phyloP scores from a whole-genome alignment of 2,329 filamentous ascomycete species.

The Claviceps maximensis region DNA sequence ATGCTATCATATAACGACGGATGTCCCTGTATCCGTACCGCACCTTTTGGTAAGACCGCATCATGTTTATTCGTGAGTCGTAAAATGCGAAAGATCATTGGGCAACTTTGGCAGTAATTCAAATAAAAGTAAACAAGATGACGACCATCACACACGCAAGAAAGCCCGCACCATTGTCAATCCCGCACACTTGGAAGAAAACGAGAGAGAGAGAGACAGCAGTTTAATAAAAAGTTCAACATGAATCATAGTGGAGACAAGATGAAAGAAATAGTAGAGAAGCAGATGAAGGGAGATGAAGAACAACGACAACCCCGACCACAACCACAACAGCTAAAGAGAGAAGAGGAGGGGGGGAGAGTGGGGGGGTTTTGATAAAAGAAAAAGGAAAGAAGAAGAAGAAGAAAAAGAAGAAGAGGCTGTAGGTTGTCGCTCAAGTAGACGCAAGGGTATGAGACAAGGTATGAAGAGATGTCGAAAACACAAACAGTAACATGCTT shows the following conservation, averaged over 20 bases:
- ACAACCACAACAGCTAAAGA: conserved; percentile 7
- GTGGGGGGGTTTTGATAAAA: not conserved
- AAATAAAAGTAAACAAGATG: conserved; percentile 1
- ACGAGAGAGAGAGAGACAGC: conserved; percentile 3
- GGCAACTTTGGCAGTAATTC: conserved; percentile 4
- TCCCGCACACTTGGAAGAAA: conserved; percentile 4
- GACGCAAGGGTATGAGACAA: conserved; percentile 10
- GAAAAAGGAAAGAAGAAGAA: not conserved
- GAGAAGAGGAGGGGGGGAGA: not conserved
- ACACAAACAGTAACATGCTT: conserved; percentile 9
- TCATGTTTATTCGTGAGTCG: conserved; percentile 3
- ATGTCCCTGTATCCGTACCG: not conserved
- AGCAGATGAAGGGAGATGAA: conserved; percentile 1
- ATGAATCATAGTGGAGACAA: conserved; percentile 2
- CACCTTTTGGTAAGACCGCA: not conserved
- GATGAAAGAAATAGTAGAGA: conserved; percentile 2
- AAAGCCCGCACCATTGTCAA: not conserved
- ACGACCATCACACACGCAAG: not conserved
- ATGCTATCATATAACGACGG: not conserved
- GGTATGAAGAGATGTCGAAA: conserved; percentile 9
- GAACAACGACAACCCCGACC: conserved; percentile 4
- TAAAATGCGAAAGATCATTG: conserved; percentile 2
- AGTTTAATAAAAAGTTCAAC: conserved; percentile 1
- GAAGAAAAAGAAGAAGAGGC: not conserved
- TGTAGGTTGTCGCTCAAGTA: conserved; percentile 10